These are phyloP conservation scores for Vairimorpha necatrix DNA, from an alignment of 371 early-diverging fungal genomes.

Conservation along the genomic window DNA sequence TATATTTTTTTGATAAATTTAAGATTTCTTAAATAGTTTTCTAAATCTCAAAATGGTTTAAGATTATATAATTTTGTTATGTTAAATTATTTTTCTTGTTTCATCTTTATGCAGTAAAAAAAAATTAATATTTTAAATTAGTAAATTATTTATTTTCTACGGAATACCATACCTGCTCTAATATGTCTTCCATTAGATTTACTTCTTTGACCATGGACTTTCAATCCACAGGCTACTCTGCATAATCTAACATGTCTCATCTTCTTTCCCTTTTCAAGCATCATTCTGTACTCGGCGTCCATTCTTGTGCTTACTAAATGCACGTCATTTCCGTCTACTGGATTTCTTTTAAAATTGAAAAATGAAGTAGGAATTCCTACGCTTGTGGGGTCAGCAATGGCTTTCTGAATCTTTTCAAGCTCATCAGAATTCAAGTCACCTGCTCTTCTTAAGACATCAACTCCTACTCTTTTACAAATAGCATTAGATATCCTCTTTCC, in stretches of 20 bases:
- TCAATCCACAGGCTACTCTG: constrained; percentile 70
- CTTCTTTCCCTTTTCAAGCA: constrained; percentile 65
- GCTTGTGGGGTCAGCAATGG: constrained; percentile 80
- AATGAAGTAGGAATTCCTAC: constrained; percentile 95
- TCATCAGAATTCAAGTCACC: constrained; percentile 88
- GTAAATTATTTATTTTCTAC: constrained; percentile 23
- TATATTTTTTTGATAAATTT: no score
- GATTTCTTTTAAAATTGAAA: constrained; percentile 94
- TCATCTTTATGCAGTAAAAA: no score
- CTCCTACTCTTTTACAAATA: constrained; percentile 92
- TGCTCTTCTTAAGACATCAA: constrained; percentile 86
- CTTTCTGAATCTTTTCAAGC: constrained; percentile 76
- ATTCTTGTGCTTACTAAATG: constrained; percentile 86
- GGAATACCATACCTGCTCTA: constrained; percentile 24
- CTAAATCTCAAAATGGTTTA: no score
- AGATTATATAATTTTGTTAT: no score
- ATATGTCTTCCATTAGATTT: constrained; percentile 88
- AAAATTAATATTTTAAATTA: no score
- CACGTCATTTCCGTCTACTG: constrained; percentile 78
- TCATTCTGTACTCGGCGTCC: constrained; percentile 66
- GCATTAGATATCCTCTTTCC: constrained; percentile 93
- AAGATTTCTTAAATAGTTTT: no score
- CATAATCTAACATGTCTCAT: constrained; percentile 59
- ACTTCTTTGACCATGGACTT: constrained; percentile 82
- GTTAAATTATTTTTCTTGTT: no score